Percentiles rank a stretch among this genome's conserved stretches.
These are phyloP conservation scores for Trichosporon coremiiforme DNA, from an alignment of 1,284 basidiomycete genomes.

Conservation along the genomic window DNA sequence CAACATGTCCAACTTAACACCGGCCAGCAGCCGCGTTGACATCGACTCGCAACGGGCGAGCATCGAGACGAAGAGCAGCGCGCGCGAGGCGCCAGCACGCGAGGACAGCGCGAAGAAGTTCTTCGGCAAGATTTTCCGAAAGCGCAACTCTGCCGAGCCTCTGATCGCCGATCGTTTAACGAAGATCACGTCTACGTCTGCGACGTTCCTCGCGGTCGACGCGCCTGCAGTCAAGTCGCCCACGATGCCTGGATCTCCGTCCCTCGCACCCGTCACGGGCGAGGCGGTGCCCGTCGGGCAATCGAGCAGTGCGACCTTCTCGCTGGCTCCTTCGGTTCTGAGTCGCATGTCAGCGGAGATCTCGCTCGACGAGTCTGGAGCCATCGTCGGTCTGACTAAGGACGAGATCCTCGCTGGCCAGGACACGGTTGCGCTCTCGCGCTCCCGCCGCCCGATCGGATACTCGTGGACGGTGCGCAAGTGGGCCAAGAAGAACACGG, in stretches of 20 bases:
- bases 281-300: conserved; percentile 29
- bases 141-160: conserved; percentile 38
- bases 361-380: conserved; percentile 39
- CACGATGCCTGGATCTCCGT: conserved; percentile 21
- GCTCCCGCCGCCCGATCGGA: conserved; percentile 49
- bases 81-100: conserved; percentile 25
- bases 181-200: conserved; percentile 19
- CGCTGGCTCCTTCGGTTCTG: conserved; percentile 46
- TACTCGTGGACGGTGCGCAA: conserved; percentile 80
- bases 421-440: conserved; percentile 23
- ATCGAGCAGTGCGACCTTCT: conserved; percentile 45
- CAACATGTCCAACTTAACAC: conserved; percentile 40
- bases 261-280: background rate
- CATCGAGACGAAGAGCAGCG: conserved; percentile 38
- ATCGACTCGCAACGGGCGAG: conserved; percentile 28
- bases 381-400: conserved; percentile 39
- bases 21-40: conserved; percentile 37
- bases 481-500: conserved; percentile 68
- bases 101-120: conserved; percentile 62
- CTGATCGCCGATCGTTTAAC: background rate
- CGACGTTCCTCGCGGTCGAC: conserved; percentile 6
- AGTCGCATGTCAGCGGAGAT: conserved; percentile 34
- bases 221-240: conserved; percentile 8
- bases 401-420: conserved; percentile 12
- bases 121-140: conserved; percentile 73